Base-by-base conservation (phyloP, 83 land plant species). In the Larix sibirica region DNA sequence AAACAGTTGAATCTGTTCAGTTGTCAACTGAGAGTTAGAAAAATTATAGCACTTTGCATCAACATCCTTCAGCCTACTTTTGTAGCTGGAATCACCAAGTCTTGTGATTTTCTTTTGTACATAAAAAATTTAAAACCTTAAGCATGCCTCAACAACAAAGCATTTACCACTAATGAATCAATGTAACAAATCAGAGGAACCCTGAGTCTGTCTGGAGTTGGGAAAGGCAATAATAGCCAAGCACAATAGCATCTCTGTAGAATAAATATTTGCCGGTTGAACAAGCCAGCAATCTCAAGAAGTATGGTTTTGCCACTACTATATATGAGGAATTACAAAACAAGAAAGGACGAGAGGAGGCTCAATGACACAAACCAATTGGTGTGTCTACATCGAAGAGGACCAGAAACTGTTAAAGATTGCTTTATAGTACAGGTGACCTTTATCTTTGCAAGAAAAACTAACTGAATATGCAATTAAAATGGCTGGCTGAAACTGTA, bases 361-460 rank as follows among this genome's bases (percentile, higher is more conserved):
- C 56, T 73, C 56, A 73, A 42, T 3, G 77, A 42, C 56, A 44
- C 58, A 36, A 33, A 73, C 42, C 54, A 73, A 38, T 73, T 73
- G 77, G 58, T 9, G 16, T 42, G 58, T 21, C 26, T 44, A 8
- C 77, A 44, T 44, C 28, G 12, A 73, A 73, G 56, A 21, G 26
- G 47, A 36, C 47, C 74, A 70, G 74, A 14, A 68, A 70, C 47
- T 13, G 44, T 26, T 28, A 67, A 67, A 67, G 71, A 28, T 67
- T 67, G 16, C 40, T 26, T 14, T 26, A 70, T 70, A 67, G 17
- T 67, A 67, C 33, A 28, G 28, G 14, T 70, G 74, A 36, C 74
- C 44, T 70, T 70, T 70, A 18, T 70, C 74, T 38, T 36, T 36
- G 44, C 47, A 70, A 70, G 74, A 70, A 70, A 54, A 54, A 54